Conservation (phyloP, 148 eudicot genomes). For the Spergularia marina region DNA sequence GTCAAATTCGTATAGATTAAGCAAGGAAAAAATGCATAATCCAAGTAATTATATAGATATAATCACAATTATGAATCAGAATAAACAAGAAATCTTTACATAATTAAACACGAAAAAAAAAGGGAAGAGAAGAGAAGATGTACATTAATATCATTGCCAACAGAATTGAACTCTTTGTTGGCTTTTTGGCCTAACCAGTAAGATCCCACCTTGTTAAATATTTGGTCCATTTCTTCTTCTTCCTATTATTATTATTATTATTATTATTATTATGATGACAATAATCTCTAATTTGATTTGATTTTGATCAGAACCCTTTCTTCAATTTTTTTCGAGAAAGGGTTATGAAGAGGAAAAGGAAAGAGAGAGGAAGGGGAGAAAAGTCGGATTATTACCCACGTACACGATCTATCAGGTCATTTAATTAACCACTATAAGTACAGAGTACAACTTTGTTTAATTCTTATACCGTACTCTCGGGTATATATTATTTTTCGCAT, state of each 20-base stretch:
- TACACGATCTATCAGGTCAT: background rate
- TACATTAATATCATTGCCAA: slow-evolving; percentile 77
- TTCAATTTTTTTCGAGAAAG: slow-evolving; percentile 4
- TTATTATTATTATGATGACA: background rate
- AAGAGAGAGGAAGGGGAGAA: background rate
- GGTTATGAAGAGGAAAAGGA: background rate
- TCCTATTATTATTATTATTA: background rate
- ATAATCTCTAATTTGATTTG: too few relatives aligned
- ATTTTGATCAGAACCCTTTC: background rate
- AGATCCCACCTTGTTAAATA: slow-evolving; percentile 84
- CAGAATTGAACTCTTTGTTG: slow-evolving; percentile 74
- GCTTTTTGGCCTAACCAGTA: slow-evolving; percentile 84
- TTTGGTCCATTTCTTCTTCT: slow-evolving; percentile 55
- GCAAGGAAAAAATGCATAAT: too few relatives aligned
- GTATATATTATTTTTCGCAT: too few relatives aligned
- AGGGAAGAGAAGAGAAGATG: slow-evolving; percentile 6
- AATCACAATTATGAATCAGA: too few relatives aligned
- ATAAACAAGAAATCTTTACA: background rate
- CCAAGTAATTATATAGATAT: too few relatives aligned
- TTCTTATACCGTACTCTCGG: too few relatives aligned
- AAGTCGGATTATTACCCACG: background rate
- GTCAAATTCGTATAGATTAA: too few relatives aligned
- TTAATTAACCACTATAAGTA: too few relatives aligned
- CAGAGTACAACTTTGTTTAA: too few relatives aligned
- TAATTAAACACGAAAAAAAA: background rate